These are phyloP conservation scores for Arabis hirsuta DNA, from an alignment of 345 rosid genomes.

Conservation along the genomic window DNA sequence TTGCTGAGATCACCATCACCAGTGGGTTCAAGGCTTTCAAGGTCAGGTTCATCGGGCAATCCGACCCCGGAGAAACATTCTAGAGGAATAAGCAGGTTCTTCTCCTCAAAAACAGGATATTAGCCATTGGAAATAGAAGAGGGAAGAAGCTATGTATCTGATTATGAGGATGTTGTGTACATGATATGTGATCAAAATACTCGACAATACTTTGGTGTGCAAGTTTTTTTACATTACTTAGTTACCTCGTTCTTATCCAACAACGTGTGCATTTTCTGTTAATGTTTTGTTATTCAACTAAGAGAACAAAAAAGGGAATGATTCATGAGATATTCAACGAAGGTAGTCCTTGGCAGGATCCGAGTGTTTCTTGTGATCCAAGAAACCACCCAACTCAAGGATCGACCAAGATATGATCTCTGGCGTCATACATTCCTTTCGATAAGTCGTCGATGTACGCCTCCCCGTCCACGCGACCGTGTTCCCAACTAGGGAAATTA, in stretches of 20 bases:
- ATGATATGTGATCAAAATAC: constrained; percentile 35
- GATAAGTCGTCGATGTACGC: too few species aligned
- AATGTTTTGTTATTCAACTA: neutral
- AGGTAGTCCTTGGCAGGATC: too few species aligned
- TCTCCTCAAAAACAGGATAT: constrained; percentile 60
- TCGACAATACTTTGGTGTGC: constrained; percentile 21
- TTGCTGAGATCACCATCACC: constrained; percentile 60
- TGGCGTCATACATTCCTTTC: too few species aligned
- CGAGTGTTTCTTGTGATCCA: constrained; percentile 9
- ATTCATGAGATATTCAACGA: too few species aligned
- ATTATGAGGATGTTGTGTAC: constrained; percentile 22
- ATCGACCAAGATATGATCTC: neutral
- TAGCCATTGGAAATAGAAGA: constrained; percentile 23
- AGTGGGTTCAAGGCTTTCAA: constrained; percentile 49
- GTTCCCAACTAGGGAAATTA: too few species aligned
- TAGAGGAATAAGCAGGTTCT: constrained; percentile 87
- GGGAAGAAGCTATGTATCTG: neutral
- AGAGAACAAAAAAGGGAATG: too few species aligned
- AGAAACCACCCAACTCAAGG: neutral
- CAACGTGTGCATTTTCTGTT: constrained; percentile 24
- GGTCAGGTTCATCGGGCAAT: constrained; percentile 58
- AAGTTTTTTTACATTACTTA: constrained; percentile 12
- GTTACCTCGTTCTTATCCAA: neutral
- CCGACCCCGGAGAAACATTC: constrained; percentile 65
- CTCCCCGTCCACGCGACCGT: too few species aligned